These are phyloP conservation scores for Bodo saltans DNA, from an alignment of 78 protist species.

Conservation along the genomic window DNA sequence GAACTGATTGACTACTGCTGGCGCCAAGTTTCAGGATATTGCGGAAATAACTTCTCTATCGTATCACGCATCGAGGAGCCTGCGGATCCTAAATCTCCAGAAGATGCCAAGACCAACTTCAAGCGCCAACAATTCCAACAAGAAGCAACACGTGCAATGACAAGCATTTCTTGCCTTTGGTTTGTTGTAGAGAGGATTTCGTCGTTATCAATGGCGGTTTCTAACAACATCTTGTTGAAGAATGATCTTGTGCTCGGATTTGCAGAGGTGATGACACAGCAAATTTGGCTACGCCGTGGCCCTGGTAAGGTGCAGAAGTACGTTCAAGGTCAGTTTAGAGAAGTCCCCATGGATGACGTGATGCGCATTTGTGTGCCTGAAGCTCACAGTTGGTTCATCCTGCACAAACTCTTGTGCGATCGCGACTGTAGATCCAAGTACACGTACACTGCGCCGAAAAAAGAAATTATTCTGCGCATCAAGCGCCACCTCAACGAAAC, in stretches of 20 bases:
- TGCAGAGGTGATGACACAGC: neutral
- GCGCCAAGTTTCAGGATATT: neutral
- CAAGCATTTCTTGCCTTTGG: neutral
- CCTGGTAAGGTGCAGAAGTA: neutral
- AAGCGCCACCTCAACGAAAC: neutral
- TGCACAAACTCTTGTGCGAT: neutral
- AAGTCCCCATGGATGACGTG: neutral
- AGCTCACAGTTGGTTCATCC: neutral
- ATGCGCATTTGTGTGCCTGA: neutral
- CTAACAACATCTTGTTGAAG: neutral
- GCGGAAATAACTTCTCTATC: no score
- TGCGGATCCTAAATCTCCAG: no score
- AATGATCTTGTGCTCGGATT: neutral
- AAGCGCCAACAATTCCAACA: neutral
- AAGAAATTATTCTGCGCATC: neutral
- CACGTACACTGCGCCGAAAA: neutral
- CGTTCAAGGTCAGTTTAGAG: neutral
- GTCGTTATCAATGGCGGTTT: neutral
- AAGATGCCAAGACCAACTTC: neutral
- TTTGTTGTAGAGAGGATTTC: neutral
- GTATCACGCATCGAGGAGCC: no score
- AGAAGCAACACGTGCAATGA: neutral
- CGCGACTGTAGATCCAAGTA: neutral
- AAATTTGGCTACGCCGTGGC: neutral
- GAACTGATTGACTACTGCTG: neutral